A percentile compares a stretch with the other conserved stretches of the same genome.
Evolutionary conservation across 768 basidiomycete species (phyloP).

Genomic region (Tephrocybe rancida): DNA sequence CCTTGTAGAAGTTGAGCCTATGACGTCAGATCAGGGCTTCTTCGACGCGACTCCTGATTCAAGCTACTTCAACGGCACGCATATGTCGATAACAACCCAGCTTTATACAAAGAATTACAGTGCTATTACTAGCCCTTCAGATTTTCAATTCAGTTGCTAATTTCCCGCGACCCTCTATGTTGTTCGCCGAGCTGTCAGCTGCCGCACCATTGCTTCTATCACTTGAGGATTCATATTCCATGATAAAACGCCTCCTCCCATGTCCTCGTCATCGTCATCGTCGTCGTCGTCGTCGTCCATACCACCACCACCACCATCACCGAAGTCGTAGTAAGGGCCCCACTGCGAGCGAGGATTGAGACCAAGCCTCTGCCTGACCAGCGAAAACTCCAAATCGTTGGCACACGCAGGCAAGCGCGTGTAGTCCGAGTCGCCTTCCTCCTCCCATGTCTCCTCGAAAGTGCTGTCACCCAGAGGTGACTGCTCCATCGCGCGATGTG

Average conservation of each 20-base stretch:
- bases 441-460: slow-evolving; percentile 21
- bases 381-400: slow-evolving; percentile 31
- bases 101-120: no score
- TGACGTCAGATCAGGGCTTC: no score
- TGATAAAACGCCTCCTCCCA: not conserved
- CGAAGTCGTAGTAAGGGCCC: slow-evolving; percentile 12
- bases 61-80: no score
- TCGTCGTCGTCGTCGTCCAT: not conserved
- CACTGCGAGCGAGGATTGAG: slow-evolving; percentile 20
- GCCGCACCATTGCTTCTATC: no score
- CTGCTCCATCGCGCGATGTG: slow-evolving; percentile 24
- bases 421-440: slow-evolving; percentile 17
- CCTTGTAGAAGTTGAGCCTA: no score
- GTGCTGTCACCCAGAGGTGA: slow-evolving; percentile 25
- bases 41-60: no score
- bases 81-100: no score
- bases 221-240: no score
- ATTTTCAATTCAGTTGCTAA: no score
- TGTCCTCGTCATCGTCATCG: not conserved
- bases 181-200: no score
- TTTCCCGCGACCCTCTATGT: no score
- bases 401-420: slow-evolving; percentile 16
- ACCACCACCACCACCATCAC: not conserved
- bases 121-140: no score
- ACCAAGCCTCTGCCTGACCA: slow-evolving; percentile 28